Evolutionary conservation across 1,284 basidiomycete species (phyloP), one percentile per base, ranked within the genome.

Genomic region (Puccinia horiana): DNA sequence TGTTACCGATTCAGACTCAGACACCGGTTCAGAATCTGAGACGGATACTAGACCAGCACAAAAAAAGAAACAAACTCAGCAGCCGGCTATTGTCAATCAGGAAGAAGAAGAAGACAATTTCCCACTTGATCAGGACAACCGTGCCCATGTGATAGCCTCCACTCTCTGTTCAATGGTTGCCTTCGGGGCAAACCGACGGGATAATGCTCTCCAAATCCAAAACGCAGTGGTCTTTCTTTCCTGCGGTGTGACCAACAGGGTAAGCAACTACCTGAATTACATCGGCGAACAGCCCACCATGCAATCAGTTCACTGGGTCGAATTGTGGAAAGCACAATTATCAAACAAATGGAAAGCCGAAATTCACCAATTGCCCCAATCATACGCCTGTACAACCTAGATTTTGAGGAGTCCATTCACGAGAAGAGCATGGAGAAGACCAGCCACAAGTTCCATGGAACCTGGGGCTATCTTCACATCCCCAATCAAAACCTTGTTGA

Each of bases 301-400:
- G 65, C 65, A 5, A 0, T 69, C 20, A 29, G 14, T 23, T 23
- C 42, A 23, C 65, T 70, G 3, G 44, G 65, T 12, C 6, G n/a
- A 47, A 2, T 16, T 26, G 42, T 23, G 2, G 42, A 47, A 20
- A 11, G 2, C 1, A 32, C 20, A 8, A 23, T 70, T 11, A 32
- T 2, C n/a, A 12, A 14, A 1, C 12, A 47, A 47, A 49, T 47
- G 42, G 6, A 2, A 1, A 26, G 6, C 37, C 1, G 9, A 8
- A 37, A 40, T 2, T 65, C 63, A 18, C 63, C 37, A 8, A 20
- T 65, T 0, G 20, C 63, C 14, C 72, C 72, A 5, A 23, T 76
- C 42, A 29, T 61, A 2, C 63, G 74, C 61, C 14, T 63, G 4
- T 54, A 76, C 40, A 76, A 76, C 40, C 26, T 76, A 4, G 74